Conservation (phyloP, 305 asterid species). For the Fraxinus paxiana region DNA sequence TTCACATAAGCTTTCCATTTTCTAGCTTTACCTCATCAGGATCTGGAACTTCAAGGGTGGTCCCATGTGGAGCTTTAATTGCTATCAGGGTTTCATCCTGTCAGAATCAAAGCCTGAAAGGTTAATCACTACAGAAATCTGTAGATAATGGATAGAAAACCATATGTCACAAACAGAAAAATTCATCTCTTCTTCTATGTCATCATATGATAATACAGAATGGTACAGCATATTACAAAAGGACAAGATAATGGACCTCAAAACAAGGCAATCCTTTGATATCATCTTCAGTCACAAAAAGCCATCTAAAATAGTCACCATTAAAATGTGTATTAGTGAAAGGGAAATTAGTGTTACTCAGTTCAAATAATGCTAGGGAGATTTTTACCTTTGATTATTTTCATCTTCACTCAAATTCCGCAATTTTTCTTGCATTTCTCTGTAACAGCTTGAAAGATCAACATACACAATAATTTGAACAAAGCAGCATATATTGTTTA, state of each 20-base stretch:
- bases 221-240: constrained; percentile 1
- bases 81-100: constrained; percentile 95
- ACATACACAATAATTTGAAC: constrained; percentile 21
- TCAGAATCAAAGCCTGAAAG: constrained; percentile 23
- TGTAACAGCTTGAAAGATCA: constrained; percentile 48
- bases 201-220: constrained; percentile 4
- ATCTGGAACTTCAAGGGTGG: constrained; percentile 95
- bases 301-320: constrained; percentile 56
- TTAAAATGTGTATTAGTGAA: constrained; percentile 23
- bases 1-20: constrained; percentile 17
- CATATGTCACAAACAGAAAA: neutral
- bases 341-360: constrained; percentile 33
- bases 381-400: constrained; percentile 55
- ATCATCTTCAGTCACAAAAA: constrained; percentile 92
- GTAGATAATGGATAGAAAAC: neutral
- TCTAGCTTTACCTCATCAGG: constrained; percentile 71
- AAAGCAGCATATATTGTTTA: constrained; percentile 21
- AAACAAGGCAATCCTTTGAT: constrained; percentile 73
- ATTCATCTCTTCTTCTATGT: neutral
- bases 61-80: constrained; percentile 95
- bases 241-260: constrained; percentile 49
- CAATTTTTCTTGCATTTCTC: constrained; percentile 80
- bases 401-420: constrained; percentile 76
- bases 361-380: neutral
- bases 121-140: neutral